These are phyloP conservation scores for Trichothecium roseum DNA, from an alignment of 2,329 filamentous ascomycete genomes.

Conservation along the genomic window DNA sequence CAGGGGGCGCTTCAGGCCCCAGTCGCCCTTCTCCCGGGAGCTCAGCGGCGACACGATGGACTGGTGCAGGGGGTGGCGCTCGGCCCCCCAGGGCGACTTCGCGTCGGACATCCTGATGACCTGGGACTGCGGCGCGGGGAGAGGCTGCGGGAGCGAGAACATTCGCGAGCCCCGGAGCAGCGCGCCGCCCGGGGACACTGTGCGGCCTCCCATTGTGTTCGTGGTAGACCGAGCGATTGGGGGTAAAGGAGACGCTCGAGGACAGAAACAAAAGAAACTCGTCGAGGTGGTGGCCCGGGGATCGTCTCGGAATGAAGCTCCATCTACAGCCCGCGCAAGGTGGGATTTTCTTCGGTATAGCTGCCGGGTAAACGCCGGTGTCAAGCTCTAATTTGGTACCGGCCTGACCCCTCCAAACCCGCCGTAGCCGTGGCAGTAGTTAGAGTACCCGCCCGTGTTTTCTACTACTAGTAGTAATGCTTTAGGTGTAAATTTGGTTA, in stretches of 20 bases:
- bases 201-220: slow-evolving; percentile 19
- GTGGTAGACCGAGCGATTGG: slow-evolving; percentile 3
- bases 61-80: slow-evolving; percentile 56
- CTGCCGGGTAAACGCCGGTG: no score
- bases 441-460: no score
- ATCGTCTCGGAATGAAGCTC: no score
- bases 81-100: slow-evolving; percentile 16
- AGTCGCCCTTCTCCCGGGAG: slow-evolving; percentile 71
- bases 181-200: slow-evolving; percentile 50
- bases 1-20: slow-evolving; percentile 82
- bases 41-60: slow-evolving; percentile 67
- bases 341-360: no score
- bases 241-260: slow-evolving; percentile 7
- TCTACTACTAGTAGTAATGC: no score
- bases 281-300: no score
- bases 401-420: no score
- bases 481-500: no score
- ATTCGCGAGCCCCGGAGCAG: slow-evolving; percentile 80
- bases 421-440: no score
- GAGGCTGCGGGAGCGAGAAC: slow-evolving; percentile 73
- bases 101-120: slow-evolving; percentile 21
- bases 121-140: slow-evolving; percentile 51
- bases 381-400: no score
- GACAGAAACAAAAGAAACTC: neutral
- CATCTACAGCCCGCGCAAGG: no score